Conservation (phyloP, 2,329 filamentous ascomycete species). For the Botrytis deweyae region DNA sequence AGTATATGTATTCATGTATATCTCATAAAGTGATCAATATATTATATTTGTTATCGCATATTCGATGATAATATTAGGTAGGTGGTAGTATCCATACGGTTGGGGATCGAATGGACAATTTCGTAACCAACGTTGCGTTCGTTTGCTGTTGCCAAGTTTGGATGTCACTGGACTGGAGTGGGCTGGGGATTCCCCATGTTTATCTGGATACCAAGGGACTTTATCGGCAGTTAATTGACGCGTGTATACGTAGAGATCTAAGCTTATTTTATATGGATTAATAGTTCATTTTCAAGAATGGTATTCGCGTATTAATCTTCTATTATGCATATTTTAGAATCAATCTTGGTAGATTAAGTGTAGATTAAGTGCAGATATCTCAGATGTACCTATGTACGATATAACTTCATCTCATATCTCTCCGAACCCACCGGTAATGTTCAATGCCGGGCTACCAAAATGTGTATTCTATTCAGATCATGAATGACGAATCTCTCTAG, state of each 20-base stretch:
- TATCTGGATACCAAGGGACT: neutral
- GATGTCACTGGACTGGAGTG: neutral
- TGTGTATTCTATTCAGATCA: neutral
- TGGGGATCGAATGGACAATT: neutral
- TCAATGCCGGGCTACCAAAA: neutral
- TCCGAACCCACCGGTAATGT: neutral
- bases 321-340: neutral
- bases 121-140: neutral
- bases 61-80: neutral
- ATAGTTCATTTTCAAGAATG: neutral
- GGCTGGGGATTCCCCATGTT: conserved; percentile 2
- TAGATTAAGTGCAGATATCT: neutral
- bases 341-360: neutral
- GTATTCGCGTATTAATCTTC: neutral
- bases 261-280: neutral
- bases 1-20: neutral
- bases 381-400: neutral
- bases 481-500: neutral
- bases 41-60: neutral
- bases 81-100: neutral
- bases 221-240: neutral
- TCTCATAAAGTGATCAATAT: neutral
- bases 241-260: neutral
- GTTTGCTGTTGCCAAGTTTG: neutral
- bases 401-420: neutral